These are phyloP conservation scores for Rubia peregrina DNA, from an alignment of 305 asterid genomes.

Conservation along the genomic window DNA sequence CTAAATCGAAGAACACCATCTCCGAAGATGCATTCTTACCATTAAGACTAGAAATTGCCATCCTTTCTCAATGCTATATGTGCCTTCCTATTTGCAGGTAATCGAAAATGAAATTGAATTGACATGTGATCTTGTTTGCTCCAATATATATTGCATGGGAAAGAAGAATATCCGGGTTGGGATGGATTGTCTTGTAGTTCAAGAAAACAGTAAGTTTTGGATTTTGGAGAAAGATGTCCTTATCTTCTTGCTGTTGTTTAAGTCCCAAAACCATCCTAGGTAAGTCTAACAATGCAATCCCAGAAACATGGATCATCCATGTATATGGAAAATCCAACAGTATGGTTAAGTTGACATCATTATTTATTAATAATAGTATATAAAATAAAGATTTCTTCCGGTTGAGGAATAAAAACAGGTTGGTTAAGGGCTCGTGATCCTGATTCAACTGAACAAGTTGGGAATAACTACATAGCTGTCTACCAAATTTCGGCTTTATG, in stretches of 20 bases:
- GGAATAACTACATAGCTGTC: neutral
- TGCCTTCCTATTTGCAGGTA: neutral
- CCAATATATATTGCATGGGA: constrained; percentile 23
- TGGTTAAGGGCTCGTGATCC: neutral
- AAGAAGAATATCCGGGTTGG: constrained; percentile 34
- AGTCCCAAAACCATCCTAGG: constrained; percentile 19
- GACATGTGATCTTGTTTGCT: neutral
- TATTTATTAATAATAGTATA: too few species aligned
- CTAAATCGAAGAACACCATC: constrained; percentile 85
- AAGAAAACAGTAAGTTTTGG: constrained; percentile 46
- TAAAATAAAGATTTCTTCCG: too few species aligned
- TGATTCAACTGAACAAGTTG: neutral
- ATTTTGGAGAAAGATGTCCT: constrained; percentile 56
- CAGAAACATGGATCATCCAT: constrained; percentile 1
- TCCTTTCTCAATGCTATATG: constrained; percentile 2
- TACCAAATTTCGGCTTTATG: neutral
- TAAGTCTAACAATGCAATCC: constrained; percentile 1
- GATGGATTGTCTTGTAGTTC: constrained; percentile 71
- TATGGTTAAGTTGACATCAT: neutral
- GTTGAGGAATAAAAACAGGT: too few species aligned
- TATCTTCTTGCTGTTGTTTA: constrained; percentile 40
- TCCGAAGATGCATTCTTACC: constrained; percentile 26
- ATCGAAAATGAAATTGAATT: neutral
- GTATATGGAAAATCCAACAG: neutral
- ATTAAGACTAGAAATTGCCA: constrained; percentile 24